Base-by-base conservation (phyloP, 208 protist genomes). In the Naegleria fowleri region DNA sequence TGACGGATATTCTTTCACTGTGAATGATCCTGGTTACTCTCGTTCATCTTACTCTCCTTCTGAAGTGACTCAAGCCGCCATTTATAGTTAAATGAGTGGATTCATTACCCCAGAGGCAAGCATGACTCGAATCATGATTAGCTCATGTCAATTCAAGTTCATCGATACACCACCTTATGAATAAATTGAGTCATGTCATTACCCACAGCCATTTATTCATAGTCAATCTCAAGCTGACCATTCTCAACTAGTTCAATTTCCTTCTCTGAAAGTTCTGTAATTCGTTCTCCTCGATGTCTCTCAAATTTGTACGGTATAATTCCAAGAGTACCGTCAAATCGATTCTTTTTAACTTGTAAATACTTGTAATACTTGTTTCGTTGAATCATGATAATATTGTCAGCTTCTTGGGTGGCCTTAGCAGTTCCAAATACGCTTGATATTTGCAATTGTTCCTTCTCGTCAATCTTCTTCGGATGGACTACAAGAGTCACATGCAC, bases 361-460 rank as follows among this genome's bases (percentile, higher is more conserved):
- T 88, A 95, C 59, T 79, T 76, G 41, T 59, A 90, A 36, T 92
- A 40, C 55, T 93, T 91, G 59, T 36, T 79, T 36, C 84, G 91
- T 91, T 96, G 95, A 11, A 96, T 51, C 79, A 96, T 94, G 4
- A 96, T 39, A 39, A 95, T 94, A 91, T 96, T 95, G 79, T 95
- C 94, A 33, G 94, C 94, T 90, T 95, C 92, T 90, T 95, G 94
- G 51, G 93, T 95, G 25, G 94, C 94, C 88, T 96, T 95, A 13
- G 93, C 94, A 55, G 94, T 95, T 58, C 95, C 95, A 94, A 95
- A 95, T 7, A 96, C 92, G 38, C 93, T 94, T 2, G 79, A 90
- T 19, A 92, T 87, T 36, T 58, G 90, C 0, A 94, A 41, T 48
- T 90, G 40, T 16, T 91, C 33, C 13, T 86, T 85, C 19, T 92